Percentiles rank a stretch among this genome's conserved stretches.
phyloP scores from a whole-genome alignment of 2,329 filamentous ascomycete species.

The Cercospora sesami region DNA sequence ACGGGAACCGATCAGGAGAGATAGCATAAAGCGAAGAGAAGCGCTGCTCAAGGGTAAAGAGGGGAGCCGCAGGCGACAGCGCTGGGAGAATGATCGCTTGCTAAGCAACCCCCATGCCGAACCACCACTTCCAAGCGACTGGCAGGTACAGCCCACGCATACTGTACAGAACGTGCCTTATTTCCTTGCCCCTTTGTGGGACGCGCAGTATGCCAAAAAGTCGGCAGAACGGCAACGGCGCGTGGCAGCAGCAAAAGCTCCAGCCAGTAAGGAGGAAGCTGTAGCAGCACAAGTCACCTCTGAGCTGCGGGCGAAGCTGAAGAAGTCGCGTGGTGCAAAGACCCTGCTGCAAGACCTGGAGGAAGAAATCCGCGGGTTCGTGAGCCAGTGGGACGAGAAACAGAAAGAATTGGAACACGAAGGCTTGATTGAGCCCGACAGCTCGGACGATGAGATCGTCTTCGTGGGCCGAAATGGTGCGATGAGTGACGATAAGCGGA shows the following conservation, averaged over 20 bases:
- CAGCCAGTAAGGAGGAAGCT: constrained; percentile 51
- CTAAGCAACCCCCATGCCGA: constrained; percentile 82
- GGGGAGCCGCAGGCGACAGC: constrained; percentile 77
- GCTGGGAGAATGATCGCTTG: constrained; percentile 95
- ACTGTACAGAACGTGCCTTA: constrained; percentile 78
- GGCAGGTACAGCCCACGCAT: constrained; percentile 78
- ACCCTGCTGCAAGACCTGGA: constrained; percentile 81
- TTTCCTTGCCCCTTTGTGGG: constrained; percentile 84
- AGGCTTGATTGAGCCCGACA: constrained; percentile 50
- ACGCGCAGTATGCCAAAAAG: constrained; percentile 52
- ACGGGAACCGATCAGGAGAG: constrained; percentile 57
- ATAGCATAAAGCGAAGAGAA: constrained; percentile 68
- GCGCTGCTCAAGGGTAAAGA: constrained; percentile 84
- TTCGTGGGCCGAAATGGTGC: constrained; percentile 73
- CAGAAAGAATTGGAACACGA: constrained; percentile 50
- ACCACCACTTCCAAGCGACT: constrained; percentile 79
- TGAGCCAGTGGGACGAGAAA: constrained; percentile 60
- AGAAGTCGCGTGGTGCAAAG: constrained; percentile 75
- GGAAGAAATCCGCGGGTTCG: constrained; percentile 75
- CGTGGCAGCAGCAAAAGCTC: constrained; percentile 50
- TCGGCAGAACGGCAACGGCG: constrained; percentile 38
- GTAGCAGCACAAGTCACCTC: constrained; percentile 64
- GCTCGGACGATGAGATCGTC: constrained; percentile 82
- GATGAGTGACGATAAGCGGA: constrained; percentile 59
- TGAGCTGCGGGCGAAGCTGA: constrained; percentile 76